These are phyloP conservation scores for Xylariaceae sp. DNA, from an alignment of 2,329 filamentous ascomycete species.

Conservation along the genomic window DNA sequence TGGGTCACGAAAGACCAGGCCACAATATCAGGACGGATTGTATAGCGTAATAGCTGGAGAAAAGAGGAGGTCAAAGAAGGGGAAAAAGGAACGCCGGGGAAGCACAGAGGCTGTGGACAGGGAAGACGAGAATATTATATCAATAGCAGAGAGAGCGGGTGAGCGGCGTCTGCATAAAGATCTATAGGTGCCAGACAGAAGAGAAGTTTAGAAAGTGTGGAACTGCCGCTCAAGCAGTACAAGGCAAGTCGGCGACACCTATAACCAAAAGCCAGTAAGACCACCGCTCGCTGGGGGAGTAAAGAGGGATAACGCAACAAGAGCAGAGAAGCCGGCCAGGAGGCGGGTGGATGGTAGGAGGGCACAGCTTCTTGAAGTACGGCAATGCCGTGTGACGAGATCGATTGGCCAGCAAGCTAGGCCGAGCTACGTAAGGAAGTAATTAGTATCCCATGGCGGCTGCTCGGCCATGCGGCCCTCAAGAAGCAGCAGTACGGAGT, in stretches of 20 bases:
- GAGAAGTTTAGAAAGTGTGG: conserved; percentile 15
- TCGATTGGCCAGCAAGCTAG: conserved; percentile 23
- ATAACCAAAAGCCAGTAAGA: conserved; percentile 17
- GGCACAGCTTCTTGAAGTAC: conserved; percentile 23
- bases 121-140: conserved; percentile 17
- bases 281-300: conserved; percentile 13
- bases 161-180: conserved; percentile 16
- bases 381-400: conserved; percentile 14
- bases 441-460: conserved; percentile 21
- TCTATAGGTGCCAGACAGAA: conserved; percentile 14
- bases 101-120: conserved; percentile 8
- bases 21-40: conserved; percentile 9
- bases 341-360: conserved; percentile 15
- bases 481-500: conserved; percentile 13
- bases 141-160: conserved; percentile 13
- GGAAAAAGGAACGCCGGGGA: conserved; percentile 9
- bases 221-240: conserved; percentile 14
- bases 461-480: conserved; percentile 23
- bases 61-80: conserved; percentile 4
- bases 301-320: conserved; percentile 13
- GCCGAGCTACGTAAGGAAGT: too few relatives aligned
- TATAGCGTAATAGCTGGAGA: neutral
- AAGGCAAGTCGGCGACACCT: conserved; percentile 11
- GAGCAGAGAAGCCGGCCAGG: neutral
- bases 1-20: conserved; percentile 3